Evolutionary conservation across 805 yeast species (phyloP).

Genomic region (Kurtzmaniella cleridarum): DNA sequence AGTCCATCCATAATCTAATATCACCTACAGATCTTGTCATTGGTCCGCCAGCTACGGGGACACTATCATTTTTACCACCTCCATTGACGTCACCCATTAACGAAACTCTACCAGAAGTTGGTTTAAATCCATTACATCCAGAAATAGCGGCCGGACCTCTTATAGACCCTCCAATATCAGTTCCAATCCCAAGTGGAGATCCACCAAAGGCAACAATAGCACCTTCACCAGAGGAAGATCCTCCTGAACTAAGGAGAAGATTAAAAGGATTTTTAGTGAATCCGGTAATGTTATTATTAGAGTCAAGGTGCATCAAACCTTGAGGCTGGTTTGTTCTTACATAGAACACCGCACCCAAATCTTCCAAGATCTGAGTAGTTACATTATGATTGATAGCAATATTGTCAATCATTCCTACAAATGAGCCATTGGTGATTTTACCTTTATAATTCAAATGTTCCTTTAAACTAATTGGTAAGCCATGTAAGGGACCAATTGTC

Average conservation of each 20-base stretch:
- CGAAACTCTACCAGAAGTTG: conserved; percentile 48
- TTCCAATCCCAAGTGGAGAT: conserved; percentile 28
- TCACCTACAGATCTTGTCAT: conserved; percentile 33
- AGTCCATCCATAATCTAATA: conserved; percentile 43
- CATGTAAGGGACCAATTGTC: conserved; percentile 62
- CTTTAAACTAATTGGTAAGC: conserved; percentile 62
- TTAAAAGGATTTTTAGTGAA: conserved; percentile 20
- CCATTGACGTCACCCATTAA: conserved; percentile 23
- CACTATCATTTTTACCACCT: conserved; percentile 10
- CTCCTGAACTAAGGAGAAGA: conserved; percentile 43
- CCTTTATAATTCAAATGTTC: conserved; percentile 57
- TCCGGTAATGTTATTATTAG: conserved; percentile 25
- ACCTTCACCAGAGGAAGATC: conserved; percentile 52
- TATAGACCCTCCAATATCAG: conserved; percentile 54
- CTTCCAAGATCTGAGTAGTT: conserved; percentile 13
- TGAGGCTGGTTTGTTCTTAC: conserved; percentile 27
- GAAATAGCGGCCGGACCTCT: conserved; percentile 50
- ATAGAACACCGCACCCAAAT: conserved; percentile 25
- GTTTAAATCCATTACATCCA: conserved; percentile 46
- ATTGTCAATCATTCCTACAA: too few relatives aligned
- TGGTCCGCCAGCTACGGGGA: conserved; percentile 32
- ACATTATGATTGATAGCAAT: too few relatives aligned
- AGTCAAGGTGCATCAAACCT: conserved; percentile 27
- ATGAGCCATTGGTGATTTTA: conserved; percentile 46
- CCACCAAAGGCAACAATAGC: conserved; percentile 44